Conservation (phyloP, 2,329 filamentous ascomycete species). For the Ophiocordyceps unilateralis region DNA sequence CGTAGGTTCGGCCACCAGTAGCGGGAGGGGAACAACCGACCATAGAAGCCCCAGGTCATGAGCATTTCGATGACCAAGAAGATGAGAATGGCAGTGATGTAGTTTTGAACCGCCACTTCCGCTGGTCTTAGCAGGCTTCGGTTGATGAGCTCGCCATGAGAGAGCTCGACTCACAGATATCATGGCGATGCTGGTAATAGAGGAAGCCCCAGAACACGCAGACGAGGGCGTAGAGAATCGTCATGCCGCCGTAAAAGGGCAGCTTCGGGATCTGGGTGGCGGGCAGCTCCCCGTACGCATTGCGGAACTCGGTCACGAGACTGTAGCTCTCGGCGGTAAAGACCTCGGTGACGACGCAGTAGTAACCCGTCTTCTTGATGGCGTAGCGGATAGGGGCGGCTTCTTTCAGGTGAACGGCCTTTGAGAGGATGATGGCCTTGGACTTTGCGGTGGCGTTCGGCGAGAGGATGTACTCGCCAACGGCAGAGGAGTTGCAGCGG, state of each 20-base stretch:
- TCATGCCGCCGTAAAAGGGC: conserved; percentile 89
- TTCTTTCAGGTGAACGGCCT: conserved; percentile 67
- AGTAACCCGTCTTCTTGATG: conserved; percentile 85
- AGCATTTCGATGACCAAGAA: conserved; percentile 94
- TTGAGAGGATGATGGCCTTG: conserved; percentile 55
- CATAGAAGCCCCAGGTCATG: conserved; percentile 97
- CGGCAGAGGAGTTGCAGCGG: conserved; percentile 58
- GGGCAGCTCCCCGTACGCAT: conserved; percentile 89
- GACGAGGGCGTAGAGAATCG: conserved; percentile 82
- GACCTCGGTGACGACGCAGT: conserved; percentile 69
- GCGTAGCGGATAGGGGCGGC: conserved; percentile 61
- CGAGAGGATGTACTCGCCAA: conserved; percentile 71
- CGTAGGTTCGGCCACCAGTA: neutral
- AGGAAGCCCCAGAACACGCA: conserved; percentile 78
- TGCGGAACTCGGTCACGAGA: conserved; percentile 79
- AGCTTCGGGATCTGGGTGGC: conserved; percentile 93
- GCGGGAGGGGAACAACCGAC: conserved; percentile 23
- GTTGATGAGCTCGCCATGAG: neutral
- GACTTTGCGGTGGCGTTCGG: conserved; percentile 58
- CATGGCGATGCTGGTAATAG: conserved; percentile 83
- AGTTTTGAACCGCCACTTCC: conserved; percentile 86
- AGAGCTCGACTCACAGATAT: conserved; percentile 52
- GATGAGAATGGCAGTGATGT: conserved; percentile 90
- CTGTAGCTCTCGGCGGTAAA: conserved; percentile 54
- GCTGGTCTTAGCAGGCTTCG: conserved; percentile 3